These are phyloP conservation scores for Penicillium sp. DNA, from an alignment of 2,329 filamentous ascomycete species.

Conservation along the genomic window DNA sequence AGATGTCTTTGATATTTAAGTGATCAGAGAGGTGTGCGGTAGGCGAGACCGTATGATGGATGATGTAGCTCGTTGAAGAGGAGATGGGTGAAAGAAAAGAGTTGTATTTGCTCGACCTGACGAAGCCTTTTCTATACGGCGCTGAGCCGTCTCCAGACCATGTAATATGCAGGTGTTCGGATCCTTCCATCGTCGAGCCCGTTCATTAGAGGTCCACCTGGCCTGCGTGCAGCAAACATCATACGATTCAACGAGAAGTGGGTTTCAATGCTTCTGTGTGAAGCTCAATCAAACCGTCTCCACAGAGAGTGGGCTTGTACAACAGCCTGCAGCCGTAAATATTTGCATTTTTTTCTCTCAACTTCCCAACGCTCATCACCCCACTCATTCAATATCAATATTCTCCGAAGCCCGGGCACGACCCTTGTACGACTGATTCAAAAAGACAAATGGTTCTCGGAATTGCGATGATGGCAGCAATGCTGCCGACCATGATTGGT, in stretches of 20 bases:
- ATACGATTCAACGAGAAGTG: neutral
- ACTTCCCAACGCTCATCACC: neutral
- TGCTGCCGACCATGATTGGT: conserved; percentile 12
- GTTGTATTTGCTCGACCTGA: neutral
- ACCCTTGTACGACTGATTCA: neutral
- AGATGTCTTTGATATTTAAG: neutral
- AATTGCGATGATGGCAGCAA: conserved; percentile 14
- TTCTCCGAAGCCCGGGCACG: neutral
- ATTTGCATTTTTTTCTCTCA: neutral
- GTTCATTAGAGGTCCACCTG: neutral
- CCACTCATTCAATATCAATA: neutral
- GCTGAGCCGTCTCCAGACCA: neutral
- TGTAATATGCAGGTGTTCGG: neutral
- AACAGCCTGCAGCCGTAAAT: neutral
- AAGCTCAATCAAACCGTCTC: neutral
- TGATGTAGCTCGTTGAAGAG: neutral
- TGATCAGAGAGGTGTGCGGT: neutral
- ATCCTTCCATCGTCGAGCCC: neutral
- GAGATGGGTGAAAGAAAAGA: neutral
- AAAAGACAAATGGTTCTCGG: conserved; percentile 12
- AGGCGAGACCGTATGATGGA: neutral
- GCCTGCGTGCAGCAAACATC: neutral
- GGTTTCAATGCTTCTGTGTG: neutral
- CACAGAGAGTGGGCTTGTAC: neutral
- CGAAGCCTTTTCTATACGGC: neutral